Evolutionary conservation across 345 rosid species (phyloP).

Genomic region (Psidium guajava): DNA sequence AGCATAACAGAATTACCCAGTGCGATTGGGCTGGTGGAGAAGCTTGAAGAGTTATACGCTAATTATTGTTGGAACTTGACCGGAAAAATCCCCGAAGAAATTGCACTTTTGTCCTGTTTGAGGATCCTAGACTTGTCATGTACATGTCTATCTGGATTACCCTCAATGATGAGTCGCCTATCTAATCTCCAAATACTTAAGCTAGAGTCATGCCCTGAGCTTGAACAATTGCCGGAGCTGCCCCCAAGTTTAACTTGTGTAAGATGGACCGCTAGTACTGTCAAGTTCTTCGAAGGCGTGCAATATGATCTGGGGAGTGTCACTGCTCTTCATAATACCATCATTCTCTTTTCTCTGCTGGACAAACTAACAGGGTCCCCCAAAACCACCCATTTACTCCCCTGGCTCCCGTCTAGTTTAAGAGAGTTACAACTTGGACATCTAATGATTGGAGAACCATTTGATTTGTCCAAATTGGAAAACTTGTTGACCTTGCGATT

Average conservation of each 20-base stretch:
- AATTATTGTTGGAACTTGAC: not conserved
- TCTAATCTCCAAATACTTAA: not conserved
- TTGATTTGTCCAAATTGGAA: not conserved
- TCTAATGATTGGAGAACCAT: not conserved
- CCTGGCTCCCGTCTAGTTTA: not conserved
- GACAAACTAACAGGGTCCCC: fast-evolving
- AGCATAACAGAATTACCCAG: not conserved
- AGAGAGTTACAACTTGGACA: not conserved
- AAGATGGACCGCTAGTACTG: no score
- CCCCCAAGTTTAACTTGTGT: no score
- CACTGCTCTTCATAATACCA: no score
- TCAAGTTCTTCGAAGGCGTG: no score
- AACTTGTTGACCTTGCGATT: no score
- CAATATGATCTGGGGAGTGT: no score
- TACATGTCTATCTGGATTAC: not conserved
- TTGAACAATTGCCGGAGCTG: no score
- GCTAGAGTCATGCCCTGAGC: not conserved
- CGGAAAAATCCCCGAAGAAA: not conserved
- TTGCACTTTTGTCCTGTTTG: not conserved
- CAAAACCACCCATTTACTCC: no score
- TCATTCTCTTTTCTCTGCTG: no score
- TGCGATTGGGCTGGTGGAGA: not conserved
- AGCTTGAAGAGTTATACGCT: not conserved
- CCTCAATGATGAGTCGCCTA: not conserved
- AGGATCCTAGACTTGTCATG: not conserved